Evolutionary conservation across 2,329 filamentous ascomycete species (phyloP).

Genomic region (Trichoderma lentiforme): DNA sequence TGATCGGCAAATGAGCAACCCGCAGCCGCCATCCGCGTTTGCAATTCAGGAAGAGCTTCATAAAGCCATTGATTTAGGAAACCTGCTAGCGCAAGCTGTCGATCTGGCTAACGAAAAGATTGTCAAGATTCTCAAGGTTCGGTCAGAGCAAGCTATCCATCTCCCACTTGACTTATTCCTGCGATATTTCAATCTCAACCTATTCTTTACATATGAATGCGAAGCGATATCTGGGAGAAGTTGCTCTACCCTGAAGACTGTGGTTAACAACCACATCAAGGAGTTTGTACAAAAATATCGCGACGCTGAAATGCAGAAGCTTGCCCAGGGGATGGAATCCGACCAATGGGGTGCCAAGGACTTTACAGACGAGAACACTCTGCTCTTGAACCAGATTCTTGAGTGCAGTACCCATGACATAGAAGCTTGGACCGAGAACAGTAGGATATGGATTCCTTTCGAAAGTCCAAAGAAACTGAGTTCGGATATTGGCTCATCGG

Average conservation of each 20-base stretch:
- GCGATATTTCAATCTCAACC: conserved; percentile 77
- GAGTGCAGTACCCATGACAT: conserved; percentile 69
- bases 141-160: conserved; percentile 68
- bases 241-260: conserved; percentile 70
- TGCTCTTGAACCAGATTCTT: conserved; percentile 61
- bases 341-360: conserved; percentile 79
- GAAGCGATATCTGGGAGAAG: conserved; percentile 79
- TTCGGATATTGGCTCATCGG: conserved; percentile 33
- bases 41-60: conserved; percentile 72
- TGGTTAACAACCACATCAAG: conserved; percentile 78
- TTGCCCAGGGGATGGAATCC: conserved; percentile 73
- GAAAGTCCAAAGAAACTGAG: conserved; percentile 37
- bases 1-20: conserved; percentile 28
- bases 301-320: conserved; percentile 68
- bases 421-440: conserved; percentile 60
- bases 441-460: conserved; percentile 55
- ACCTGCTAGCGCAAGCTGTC: conserved; percentile 73
- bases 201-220: conserved; percentile 82
- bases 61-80: conserved; percentile 71
- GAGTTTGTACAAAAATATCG: conserved; percentile 72
- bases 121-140: conserved; percentile 71
- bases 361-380: conserved; percentile 61
- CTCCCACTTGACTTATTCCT: conserved; percentile 69
- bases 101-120: conserved; percentile 77
- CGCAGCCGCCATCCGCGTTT: conserved; percentile 30